These are phyloP conservation scores for Amyloporia xantha DNA, from an alignment of 768 basidiomycete species.

Conservation along the genomic window DNA sequence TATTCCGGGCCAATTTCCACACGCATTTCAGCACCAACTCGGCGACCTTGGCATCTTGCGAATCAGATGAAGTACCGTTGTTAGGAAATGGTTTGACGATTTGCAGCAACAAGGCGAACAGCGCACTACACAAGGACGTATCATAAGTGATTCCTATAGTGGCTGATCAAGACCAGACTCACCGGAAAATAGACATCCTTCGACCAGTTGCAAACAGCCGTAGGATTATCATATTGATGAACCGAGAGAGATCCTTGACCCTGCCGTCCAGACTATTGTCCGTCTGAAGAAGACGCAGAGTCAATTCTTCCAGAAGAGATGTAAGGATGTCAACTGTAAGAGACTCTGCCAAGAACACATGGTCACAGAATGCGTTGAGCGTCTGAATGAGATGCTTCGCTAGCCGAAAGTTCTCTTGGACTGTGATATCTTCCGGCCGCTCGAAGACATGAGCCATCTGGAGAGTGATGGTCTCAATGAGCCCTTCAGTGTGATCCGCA, in stretches of 20 bases:
- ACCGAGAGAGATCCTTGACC: constrained; percentile 88
- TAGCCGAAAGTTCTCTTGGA: constrained; percentile 81
- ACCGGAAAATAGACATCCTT: constrained; percentile 90
- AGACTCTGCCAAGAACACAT: constrained; percentile 79
- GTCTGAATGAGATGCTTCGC: constrained; percentile 98
- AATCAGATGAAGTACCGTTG: constrained; percentile 64
- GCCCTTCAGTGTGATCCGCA: constrained; percentile 71
- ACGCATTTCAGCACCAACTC: constrained; percentile 94
- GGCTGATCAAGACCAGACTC: constrained; percentile 19
- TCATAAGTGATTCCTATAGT: background rate
- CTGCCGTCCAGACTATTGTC: constrained; percentile 80
- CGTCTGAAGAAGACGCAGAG: constrained; percentile 85
- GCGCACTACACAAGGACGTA: constrained; percentile 38
- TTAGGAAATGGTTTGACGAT: constrained; percentile 80
- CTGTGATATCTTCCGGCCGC: constrained; percentile 61
- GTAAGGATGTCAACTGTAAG: constrained; percentile 81
- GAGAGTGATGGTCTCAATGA: constrained; percentile 85
- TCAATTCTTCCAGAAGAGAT: constrained; percentile 86
- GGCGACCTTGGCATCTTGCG: constrained; percentile 82
- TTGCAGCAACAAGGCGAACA: constrained; percentile 77
- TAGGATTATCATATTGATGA: constrained; percentile 98
- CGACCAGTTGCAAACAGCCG: constrained; percentile 88
- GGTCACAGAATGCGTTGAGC: constrained; percentile 91
- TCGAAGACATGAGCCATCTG: constrained; percentile 94
- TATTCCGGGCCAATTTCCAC: constrained; percentile 95